These are phyloP conservation scores for Hypoxylon sp. DNA, from an alignment of 2,329 filamentous ascomycete species.

Conservation along the genomic window DNA sequence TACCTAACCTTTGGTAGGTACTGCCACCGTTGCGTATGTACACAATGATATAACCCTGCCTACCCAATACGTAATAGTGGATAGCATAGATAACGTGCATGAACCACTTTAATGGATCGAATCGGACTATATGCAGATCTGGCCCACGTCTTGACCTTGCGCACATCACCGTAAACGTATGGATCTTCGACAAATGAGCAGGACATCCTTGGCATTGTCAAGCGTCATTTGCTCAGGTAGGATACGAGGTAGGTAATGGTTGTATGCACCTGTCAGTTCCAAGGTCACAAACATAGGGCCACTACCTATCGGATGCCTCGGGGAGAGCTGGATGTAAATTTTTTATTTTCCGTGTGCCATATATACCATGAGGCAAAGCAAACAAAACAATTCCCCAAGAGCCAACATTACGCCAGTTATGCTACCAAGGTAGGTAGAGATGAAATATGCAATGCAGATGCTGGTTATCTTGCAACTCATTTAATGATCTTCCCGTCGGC, in stretches of 20 bases:
- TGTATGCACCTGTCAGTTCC: neutral
- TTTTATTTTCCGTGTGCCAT: slow-evolving; percentile 16
- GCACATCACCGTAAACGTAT: neutral
- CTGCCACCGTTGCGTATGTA: neutral
- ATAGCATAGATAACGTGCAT: slow-evolving; percentile 32
- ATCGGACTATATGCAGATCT: slow-evolving; percentile 6
- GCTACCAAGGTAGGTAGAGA: slow-evolving; percentile 10
- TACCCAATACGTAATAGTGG: neutral
- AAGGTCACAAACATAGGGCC: neutral
- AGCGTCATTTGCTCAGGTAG: neutral
- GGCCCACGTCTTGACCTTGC: neutral
- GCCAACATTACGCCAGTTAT: slow-evolving; percentile 34
- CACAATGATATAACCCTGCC: neutral
- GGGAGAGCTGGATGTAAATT: slow-evolving; percentile 16
- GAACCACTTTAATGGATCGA: slow-evolving; percentile 12
- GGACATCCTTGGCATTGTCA: neutral
- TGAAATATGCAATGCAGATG: slow-evolving; percentile 24
- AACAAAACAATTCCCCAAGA: slow-evolving; percentile 13
- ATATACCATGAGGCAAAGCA: slow-evolving; percentile 20
- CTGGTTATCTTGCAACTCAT: slow-evolving; percentile 26
- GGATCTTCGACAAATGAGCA: slow-evolving; percentile 1
- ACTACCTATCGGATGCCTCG: too few species aligned
- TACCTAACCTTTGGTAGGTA: neutral
- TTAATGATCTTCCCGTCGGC: slow-evolving; percentile 59
- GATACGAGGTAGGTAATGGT: neutral